Conservation (phyloP, 306 rosid species). For the Morella rubra region DNA sequence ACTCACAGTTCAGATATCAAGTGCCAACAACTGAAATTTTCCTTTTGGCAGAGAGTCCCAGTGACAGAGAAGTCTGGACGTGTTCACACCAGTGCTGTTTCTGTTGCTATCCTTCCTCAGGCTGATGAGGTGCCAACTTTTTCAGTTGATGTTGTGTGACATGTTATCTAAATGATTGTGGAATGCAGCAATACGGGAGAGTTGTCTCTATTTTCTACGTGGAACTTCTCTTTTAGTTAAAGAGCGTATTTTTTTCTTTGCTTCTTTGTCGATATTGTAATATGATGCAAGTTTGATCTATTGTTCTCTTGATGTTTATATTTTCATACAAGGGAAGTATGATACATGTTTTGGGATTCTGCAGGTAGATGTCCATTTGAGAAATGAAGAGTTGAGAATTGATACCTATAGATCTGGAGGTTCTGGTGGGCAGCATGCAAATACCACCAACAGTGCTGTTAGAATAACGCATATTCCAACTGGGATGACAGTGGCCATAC, state of each 20-base stretch:
- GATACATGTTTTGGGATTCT: constrained; percentile 20
- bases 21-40: constrained; percentile 24
- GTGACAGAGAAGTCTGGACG: constrained; percentile 93
- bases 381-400: constrained; percentile 74
- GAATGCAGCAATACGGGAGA: constrained; percentile 3
- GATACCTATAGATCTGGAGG: constrained; percentile 92
- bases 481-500: constrained; percentile 77
- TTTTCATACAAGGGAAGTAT: background rate
- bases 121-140: constrained; percentile 71
- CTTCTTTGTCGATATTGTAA: constrained; percentile 1
- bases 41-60: constrained; percentile 72
- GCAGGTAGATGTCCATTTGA: constrained; percentile 91
- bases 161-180: constrained; percentile 18
- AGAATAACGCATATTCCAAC: constrained; percentile 82
- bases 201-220: background rate
- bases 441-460: constrained; percentile 95
- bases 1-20: constrained; percentile 14
- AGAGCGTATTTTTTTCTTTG: constrained; percentile 1
- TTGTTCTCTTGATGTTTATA: constrained; percentile 1
- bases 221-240: constrained; percentile 6
- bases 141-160: constrained; percentile 13
- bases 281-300: constrained; percentile 16
- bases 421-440: constrained; percentile 95
- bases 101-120: constrained; percentile 96
- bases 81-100: constrained; percentile 91